Percentiles rank a stretch among this genome's conserved stretches.
Conservation (phyloP, 106 monocot species). For the Xerophyta viscosa region DNA sequence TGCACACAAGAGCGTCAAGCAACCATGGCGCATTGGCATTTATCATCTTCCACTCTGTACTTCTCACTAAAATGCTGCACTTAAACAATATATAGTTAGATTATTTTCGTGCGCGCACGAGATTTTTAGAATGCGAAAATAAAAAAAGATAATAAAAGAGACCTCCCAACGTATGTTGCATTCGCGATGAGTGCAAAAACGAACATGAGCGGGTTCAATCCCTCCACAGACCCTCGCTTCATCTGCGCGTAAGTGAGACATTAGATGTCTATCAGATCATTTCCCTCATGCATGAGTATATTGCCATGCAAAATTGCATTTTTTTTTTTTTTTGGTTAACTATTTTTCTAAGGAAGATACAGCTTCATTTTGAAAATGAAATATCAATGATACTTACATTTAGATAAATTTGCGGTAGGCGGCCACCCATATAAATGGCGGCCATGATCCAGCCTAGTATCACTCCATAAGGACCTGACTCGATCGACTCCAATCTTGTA, state of each 20-base stretch:
- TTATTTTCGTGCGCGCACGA: background rate
- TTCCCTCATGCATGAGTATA: background rate
- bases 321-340: too few species aligned
- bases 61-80: constrained; percentile 63
- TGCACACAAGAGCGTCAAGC: constrained; percentile 56
- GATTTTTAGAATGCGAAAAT: too few species aligned
- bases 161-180: constrained; percentile 69
- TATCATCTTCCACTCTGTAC: constrained; percentile 48
- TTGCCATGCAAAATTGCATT: too few species aligned
- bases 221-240: constrained; percentile 61
- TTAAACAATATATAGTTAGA: background rate
- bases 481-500: background rate
- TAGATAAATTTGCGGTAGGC: constrained; percentile 63
- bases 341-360: too few species aligned
- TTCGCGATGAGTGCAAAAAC: constrained; percentile 57
- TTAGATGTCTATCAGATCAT: background rate
- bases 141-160: constrained; percentile 3
- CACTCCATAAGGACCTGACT: constrained; percentile 24
- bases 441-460: constrained; percentile 74
- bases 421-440: constrained; percentile 77
- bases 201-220: constrained; percentile 73
- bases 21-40: constrained; percentile 67
- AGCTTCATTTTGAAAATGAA: too few species aligned
- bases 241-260: constrained; percentile 27
- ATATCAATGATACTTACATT: constrained; percentile 31